Evolutionary conservation across 768 basidiomycete genomes (phyloP).

Genomic region (Boletus vermiculosoides): DNA sequence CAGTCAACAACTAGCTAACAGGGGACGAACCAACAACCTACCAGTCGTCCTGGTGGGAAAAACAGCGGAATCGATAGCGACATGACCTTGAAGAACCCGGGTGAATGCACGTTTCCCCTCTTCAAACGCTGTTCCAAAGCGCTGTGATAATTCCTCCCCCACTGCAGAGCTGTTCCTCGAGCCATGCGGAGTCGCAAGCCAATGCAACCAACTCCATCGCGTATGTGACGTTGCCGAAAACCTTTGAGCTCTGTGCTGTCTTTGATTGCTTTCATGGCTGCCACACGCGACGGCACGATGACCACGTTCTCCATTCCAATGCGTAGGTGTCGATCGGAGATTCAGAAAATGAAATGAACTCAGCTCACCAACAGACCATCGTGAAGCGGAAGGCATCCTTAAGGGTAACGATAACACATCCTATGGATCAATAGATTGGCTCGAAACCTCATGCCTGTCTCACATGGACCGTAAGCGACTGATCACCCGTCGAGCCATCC

Average conservation of each 20-base stretch:
- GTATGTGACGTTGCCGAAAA: slow-evolving; percentile 83
- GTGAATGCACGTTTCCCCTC: slow-evolving; percentile 90
- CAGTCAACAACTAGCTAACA: not conserved
- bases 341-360: slow-evolving; percentile 4
- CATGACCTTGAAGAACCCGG: slow-evolving; percentile 87
- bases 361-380: slow-evolving; percentile 70
- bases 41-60: slow-evolving; percentile 84
- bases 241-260: slow-evolving; percentile 82
- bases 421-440: slow-evolving; percentile 35
- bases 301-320: slow-evolving; percentile 53
- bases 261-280: slow-evolving; percentile 79
- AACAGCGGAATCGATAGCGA: slow-evolving; percentile 80
- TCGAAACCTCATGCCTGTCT: not conserved
- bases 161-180: slow-evolving; percentile 75
- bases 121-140: no score
- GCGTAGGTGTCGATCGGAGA: not conserved
- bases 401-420: slow-evolving; percentile 73
- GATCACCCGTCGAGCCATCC: slow-evolving; percentile 94
- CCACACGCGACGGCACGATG: slow-evolving; percentile 67
- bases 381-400: slow-evolving; percentile 79
- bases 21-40: slow-evolving; percentile 20
- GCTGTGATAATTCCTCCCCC: slow-evolving; percentile 32
- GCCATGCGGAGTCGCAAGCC: slow-evolving; percentile 89
- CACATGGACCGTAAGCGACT: not conserved
- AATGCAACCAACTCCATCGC: slow-evolving; percentile 83